Base-by-base conservation (phyloP, 164 flowering plant species). In the Amborella trichopoda region DNA sequence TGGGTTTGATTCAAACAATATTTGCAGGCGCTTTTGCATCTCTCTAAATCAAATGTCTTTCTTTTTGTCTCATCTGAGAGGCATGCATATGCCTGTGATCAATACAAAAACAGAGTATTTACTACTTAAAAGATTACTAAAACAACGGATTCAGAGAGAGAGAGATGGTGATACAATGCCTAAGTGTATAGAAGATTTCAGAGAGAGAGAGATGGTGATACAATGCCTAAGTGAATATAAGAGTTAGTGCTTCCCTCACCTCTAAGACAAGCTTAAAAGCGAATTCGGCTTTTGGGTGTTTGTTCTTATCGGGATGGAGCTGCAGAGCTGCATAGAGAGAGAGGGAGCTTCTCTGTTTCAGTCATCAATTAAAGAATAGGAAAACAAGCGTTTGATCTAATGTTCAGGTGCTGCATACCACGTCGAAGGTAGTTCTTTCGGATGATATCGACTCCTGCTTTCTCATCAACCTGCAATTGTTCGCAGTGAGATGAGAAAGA, bases 271-370 rank as follows among this genome's bases (percentile, higher is more conserved):
- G 80, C 66, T 82, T 89, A 74, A 89, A 89, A 26, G 97, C 95
- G 57, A 73, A 17, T 46, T 74, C 97, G 44, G 97, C 93, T 46
- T 77, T 78, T 13, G 89, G 86, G 49, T 84, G 94, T 46, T 56
- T 68, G 69, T 89, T 89, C 69, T 89, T 89, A 41, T 89, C 97
- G 33, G 97, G 97, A 60, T 89, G 97, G 55, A 89, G 74, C 62
- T 64, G 83, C 68, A 89, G 63, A 56, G 90, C 97, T 89, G 79
- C 68, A 65, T 8, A 56, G 1, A 49, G 25, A 37, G 20, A 53
- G 1, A 49, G 20, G 2, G 46, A 28, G 18, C 2, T 3, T 54
- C 10, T n/a, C 6, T 4, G 9, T 32, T 26, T 17, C 18, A 10
- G 28, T 2, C 23, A 40, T 26, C 5, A 6, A 40, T 28, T 16